A percentile compares a stretch with the other conserved stretches of the same genome.
Conservation (phyloP, 1,284 basidiomycete genomes). For the Schizopora paradoxa region DNA sequence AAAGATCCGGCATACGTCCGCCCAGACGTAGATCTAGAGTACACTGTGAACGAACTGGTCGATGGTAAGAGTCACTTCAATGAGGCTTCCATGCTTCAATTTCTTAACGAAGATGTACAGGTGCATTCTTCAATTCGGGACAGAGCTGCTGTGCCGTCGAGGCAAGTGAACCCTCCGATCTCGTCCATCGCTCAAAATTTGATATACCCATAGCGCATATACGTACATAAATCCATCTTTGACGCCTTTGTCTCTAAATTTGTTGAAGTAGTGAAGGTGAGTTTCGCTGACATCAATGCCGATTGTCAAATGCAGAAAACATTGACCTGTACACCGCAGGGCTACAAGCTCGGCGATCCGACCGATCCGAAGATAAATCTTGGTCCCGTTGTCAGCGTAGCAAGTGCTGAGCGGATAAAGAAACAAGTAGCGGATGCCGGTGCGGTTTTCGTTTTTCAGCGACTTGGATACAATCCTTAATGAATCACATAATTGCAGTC, state of each 20-base stretch:
- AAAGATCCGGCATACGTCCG: conserved; percentile 96
- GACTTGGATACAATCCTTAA: neutral
- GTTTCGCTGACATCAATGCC: neutral
- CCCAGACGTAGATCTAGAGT: conserved; percentile 78
- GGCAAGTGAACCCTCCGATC: conserved; percentile 34
- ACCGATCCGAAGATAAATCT: conserved; percentile 68
- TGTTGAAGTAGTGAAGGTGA: conserved; percentile 68
- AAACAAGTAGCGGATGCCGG: conserved; percentile 84
- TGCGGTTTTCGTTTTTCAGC: conserved; percentile 29
- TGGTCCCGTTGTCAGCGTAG: conserved; percentile 87
- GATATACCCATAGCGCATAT: conserved; percentile 67
- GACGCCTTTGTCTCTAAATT: conserved; percentile 78
- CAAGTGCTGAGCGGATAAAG: conserved; percentile 77
- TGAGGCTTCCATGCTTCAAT: neutral
- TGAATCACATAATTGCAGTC: conserved; percentile 38
- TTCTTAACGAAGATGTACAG: conserved; percentile 31
- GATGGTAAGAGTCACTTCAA: conserved; percentile 55
- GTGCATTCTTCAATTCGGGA: conserved; percentile 92
- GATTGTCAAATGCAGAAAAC: neutral
- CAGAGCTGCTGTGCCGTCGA: conserved; percentile 88
- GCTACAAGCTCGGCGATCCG: conserved; percentile 85
- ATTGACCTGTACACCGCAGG: conserved; percentile 31
- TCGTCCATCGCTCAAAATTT: neutral
- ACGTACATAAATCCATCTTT: conserved; percentile 83
- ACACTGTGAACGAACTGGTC: conserved; percentile 80